Base-by-base conservation (phyloP, 2,329 filamentous ascomycete species). In the Fusarium sp. region DNA sequence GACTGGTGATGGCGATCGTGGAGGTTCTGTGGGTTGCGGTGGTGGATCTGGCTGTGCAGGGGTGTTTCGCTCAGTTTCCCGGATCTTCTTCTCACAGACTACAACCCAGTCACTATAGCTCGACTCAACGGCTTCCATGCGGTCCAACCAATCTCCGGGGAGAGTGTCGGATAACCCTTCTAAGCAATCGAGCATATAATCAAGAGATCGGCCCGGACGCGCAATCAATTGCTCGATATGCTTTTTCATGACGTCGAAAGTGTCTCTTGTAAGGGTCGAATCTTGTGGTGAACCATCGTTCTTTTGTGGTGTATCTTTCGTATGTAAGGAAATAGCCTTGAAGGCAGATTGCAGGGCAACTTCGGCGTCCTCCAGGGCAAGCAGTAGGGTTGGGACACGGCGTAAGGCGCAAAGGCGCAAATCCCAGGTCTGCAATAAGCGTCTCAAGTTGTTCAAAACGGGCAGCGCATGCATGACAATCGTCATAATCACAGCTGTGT, bases 391-490 rank as follows among this genome's bases (percentile, higher is more conserved):
- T 1, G 95, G 92, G 0, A 95, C 87, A 72, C 90, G 90, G 53
- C 89, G 88, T 41, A 98, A 82, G 7, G 98, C 90, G 2, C 87
- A 82, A 16, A 98, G 81, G 21, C 96, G 90, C 42, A 92, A 85
- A 27, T 86, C 89, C 96, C 96, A 99, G 3, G 86, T 86, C 59
- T 89, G 88, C 51, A 98, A 83, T n/a, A 97, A 80, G 11, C 87
- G 86, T 57, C 89, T 89, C 23, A 99, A 81, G 57, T 87, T 90
- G 12, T 93, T 91, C 43, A 98, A 82, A 63, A 92, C 90, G 2
- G 96, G 96, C 21, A 99, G 85, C 5, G 93, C 89, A 76, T 96
- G 93, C n/a, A 99, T 82, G 20, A 97, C 92, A 34, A 95, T 97
- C 28, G 94, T 93, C 2, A 96, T 98, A 59, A 98, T 88, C 48